These are phyloP conservation scores for Nicotiana benthamiana DNA, from an alignment of 257 asterid genomes.

Conservation along the genomic window DNA sequence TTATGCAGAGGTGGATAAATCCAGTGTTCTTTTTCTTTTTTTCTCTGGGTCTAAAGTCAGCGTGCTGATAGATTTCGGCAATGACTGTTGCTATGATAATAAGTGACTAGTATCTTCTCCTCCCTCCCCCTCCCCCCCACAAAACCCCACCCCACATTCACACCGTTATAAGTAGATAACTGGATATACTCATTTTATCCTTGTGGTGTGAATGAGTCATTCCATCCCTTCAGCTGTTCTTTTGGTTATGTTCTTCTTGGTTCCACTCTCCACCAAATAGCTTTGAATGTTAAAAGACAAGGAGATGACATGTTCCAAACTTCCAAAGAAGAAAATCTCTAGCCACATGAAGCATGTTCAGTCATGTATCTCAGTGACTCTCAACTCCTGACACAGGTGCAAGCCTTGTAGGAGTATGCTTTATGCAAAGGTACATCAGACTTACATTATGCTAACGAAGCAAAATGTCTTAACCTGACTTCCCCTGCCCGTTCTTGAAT, in stretches of 20 bases:
- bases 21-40: background rate
- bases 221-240: no score
- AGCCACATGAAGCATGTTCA: background rate
- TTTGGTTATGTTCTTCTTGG: no score
- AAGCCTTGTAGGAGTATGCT: background rate
- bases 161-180: background rate
- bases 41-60: background rate
- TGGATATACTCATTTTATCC: no score
- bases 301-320: background rate
- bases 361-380: background rate
- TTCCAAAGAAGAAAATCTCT: background rate
- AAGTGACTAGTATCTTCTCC: background rate
- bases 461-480: background rate
- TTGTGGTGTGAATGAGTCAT: no score
- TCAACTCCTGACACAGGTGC: background rate
- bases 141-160: no score
- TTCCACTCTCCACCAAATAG: no score
- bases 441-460: background rate
- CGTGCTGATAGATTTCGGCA: background rate
- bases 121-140: no score
- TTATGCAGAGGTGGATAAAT: background rate
- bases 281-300: background rate
- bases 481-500: background rate
- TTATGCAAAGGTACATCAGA: background rate
- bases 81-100: background rate